A percentile compares a stretch with the other conserved stretches of the same genome.
These are phyloP conservation scores for Andrographis paniculata DNA, from an alignment of 305 asterid genomes.

Conservation along the genomic window DNA sequence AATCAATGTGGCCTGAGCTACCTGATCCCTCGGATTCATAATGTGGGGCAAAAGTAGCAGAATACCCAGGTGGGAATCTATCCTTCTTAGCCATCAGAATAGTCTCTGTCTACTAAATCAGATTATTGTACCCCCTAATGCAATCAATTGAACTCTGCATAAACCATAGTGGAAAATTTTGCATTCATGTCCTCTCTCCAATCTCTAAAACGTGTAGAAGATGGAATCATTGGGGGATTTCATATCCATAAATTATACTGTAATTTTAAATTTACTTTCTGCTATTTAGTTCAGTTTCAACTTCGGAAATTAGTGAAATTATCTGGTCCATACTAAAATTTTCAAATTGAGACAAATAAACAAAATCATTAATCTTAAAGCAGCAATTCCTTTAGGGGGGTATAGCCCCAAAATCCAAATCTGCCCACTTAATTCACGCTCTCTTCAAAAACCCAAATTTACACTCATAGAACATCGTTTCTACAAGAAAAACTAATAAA, in stretches of 20 bases:
- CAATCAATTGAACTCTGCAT: constrained; percentile 27
- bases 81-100: constrained; percentile 57
- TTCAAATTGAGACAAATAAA: constrained; percentile 4
- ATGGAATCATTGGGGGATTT: constrained; percentile 6
- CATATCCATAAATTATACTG: constrained; percentile 3
- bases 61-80: constrained; percentile 43
- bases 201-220: constrained; percentile 16
- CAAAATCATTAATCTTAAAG: constrained; percentile 2
- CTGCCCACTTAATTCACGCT: background rate
- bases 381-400: background rate
- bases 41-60: constrained; percentile 41
- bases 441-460: background rate
- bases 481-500: constrained; percentile 3
- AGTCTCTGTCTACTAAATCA: constrained; percentile 16
- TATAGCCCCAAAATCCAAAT: background rate
- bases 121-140: constrained; percentile 20
- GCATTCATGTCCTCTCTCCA: constrained; percentile 17
- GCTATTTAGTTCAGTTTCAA: background rate
- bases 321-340: background rate
- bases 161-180: constrained; percentile 20
- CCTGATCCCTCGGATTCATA: constrained; percentile 73
- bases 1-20: constrained; percentile 45
- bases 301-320: background rate
- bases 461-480: constrained; percentile 4
- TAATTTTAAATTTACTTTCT: background rate